Base-by-base conservation (phyloP, 768 basidiomycete genomes). In the Punctularia strigosozonata region DNA sequence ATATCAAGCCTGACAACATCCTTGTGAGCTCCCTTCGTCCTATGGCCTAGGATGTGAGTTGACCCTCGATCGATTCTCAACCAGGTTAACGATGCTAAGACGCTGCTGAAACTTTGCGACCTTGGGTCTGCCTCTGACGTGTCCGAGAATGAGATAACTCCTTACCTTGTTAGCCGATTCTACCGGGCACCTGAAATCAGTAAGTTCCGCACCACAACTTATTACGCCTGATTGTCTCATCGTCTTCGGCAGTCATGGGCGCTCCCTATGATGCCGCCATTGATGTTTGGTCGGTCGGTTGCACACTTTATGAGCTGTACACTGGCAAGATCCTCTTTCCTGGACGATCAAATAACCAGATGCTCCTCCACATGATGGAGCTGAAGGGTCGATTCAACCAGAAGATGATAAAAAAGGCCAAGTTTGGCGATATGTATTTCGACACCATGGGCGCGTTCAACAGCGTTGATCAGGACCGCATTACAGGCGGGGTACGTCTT, bases 161-260 rank as follows among this genome's bases (percentile, higher is more conserved):
- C 95, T 7, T 98, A 99, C 59, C 79, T 99, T 40, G 95, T 97
- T 43, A 90, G 87, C 48, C 71, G 95, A 33, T 99, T 98, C 62
- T 98, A 99, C 56, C 86, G 95, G 31, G 94, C 94, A 2, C 95
- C 95, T 2, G 95, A 99, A 64, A 98, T 98, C 54, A 99, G 94
- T 97, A 52, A 55, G 75, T 68, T 25, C 42, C 45, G 8, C 36
- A 15, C n/a, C 23, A 26, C 28, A 26, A 13, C 18, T n/a, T 37
- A 36, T 44, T 34, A 34, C 36, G 41, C 17, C 17, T 43, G 26
- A 40, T 25, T 53, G 45, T 36, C n/a, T n/a, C n/a, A n/a, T 42
- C 33, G 21, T 36, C 15, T 42, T 24, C 13, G 39, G 19, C 49
- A 97, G 92, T 98, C 53, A 77, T 99, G 40, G 95, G 95, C 23